Conservation (phyloP, 306 rosid species). For the Trifolium pratense region DNA sequence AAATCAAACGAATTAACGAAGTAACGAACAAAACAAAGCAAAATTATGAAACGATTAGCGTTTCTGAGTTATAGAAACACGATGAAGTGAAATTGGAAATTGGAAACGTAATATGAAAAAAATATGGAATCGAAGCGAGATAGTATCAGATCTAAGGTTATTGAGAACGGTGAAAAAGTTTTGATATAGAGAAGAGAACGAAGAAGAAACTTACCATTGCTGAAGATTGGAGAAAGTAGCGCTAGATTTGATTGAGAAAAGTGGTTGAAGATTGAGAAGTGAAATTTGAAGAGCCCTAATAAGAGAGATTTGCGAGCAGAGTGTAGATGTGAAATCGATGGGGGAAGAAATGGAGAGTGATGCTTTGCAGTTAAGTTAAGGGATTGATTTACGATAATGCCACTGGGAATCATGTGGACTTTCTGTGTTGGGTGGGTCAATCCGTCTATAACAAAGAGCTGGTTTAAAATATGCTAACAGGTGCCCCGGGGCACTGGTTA, state of each 20-base stretch:
- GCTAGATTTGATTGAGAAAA: conserved; percentile 31
- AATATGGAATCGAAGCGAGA: conserved; percentile 54
- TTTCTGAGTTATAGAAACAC: not conserved
- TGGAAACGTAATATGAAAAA: conserved; percentile 33
- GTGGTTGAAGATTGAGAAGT: conserved; percentile 47
- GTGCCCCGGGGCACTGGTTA: too few relatives aligned
- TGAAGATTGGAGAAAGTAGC: conserved; percentile 39
- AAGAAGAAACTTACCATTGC: conserved; percentile 75
- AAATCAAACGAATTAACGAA: conserved; percentile 27
- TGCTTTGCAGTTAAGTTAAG: conserved; percentile 59
- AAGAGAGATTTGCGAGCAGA: conserved; percentile 35
- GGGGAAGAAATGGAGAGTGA: conserved; percentile 20
- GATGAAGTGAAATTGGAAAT: conserved; percentile 40
- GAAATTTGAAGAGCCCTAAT: conserved; percentile 42
- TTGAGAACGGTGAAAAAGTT: conserved; percentile 36
- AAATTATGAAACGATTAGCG: conserved; percentile 28
- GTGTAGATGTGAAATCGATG: conserved; percentile 39
- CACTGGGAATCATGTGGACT: conserved; percentile 38
- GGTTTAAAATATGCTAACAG: too few relatives aligned
- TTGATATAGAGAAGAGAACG: conserved; percentile 29
- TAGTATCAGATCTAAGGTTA: conserved; percentile 70
- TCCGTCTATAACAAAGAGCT: too few relatives aligned
- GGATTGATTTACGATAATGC: conserved; percentile 57
- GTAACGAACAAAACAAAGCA: conserved; percentile 24
- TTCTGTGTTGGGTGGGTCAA: too few relatives aligned